Evolutionary conservation across 1,139 yeast genomes (phyloP).

Genomic region (Suhomyces ambrosiae): DNA sequence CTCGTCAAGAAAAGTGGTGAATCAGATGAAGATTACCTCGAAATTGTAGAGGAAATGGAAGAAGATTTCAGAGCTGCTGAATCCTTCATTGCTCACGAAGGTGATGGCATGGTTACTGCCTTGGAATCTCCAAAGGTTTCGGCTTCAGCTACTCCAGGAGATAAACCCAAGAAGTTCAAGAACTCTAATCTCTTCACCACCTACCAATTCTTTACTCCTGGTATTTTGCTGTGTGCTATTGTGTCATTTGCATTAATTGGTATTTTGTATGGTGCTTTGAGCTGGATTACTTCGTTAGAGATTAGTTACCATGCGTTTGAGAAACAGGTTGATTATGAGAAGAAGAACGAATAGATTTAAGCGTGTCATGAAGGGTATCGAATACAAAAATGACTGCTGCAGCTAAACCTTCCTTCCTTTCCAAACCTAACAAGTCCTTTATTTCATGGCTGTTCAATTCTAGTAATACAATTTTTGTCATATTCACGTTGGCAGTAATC

Average conservation of each 20-base stretch:
- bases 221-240: slow-evolving; percentile 67
- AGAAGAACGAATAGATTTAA: slow-evolving; percentile 50
- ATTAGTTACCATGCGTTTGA: slow-evolving; percentile 75
- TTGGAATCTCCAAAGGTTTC: slow-evolving; percentile 16
- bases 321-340: slow-evolving; percentile 62
- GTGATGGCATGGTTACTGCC: slow-evolving; percentile 27
- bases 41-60: slow-evolving; percentile 33
- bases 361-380: too few species aligned
- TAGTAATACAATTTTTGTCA: slow-evolving; percentile 5
- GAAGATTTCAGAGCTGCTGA: slow-evolving; percentile 39
- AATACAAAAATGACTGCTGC: not conserved
- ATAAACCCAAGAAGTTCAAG: slow-evolving; percentile 5
- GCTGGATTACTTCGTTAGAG: slow-evolving; percentile 63
- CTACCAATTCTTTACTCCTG: slow-evolving; percentile 52
- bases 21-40: slow-evolving; percentile 17
- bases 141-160: slow-evolving; percentile 8
- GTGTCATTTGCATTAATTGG: slow-evolving; percentile 56
- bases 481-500: too few species aligned
- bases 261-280: slow-evolving; percentile 55
- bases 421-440: not conserved
- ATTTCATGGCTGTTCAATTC: slow-evolving; percentile 5
- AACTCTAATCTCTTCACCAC: slow-evolving; percentile 35
- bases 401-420: not conserved
- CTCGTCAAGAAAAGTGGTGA: slow-evolving; percentile 16
- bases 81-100: slow-evolving; percentile 33